A percentile compares a stretch with the other conserved stretches of the same genome.
phyloP scores from a whole-genome alignment of 495 filamentous ascomycete species.

The Neurospora cerealis region DNA sequence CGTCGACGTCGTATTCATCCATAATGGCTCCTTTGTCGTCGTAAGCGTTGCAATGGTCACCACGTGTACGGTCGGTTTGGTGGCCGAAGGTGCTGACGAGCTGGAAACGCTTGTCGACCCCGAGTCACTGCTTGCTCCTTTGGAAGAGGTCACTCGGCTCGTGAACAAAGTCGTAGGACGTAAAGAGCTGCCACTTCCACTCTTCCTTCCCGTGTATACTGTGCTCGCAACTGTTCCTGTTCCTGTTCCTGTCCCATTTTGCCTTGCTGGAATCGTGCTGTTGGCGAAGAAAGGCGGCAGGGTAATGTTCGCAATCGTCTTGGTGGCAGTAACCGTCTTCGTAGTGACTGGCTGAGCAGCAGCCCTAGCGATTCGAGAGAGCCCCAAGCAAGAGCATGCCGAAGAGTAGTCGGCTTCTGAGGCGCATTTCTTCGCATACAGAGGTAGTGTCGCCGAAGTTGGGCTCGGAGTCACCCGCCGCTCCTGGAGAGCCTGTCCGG shows the following conservation, averaged over 20 bases:
- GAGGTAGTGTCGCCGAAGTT: slow-evolving; percentile 8
- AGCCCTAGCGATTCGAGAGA: slow-evolving; percentile 6
- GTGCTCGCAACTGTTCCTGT: background rate
- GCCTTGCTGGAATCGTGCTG: background rate
- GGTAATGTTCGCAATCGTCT: slow-evolving; percentile 4
- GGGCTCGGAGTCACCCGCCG: slow-evolving; percentile 6
- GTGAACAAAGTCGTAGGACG: background rate
- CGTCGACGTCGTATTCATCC: background rate
- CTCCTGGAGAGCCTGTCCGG: background rate
- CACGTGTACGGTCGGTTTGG: background rate
- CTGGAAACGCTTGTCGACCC: background rate
- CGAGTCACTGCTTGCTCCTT: background rate
- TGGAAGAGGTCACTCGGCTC: background rate
- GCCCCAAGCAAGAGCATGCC: slow-evolving; percentile 22
- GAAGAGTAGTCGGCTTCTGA: slow-evolving; percentile 12
- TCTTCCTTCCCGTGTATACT: background rate
- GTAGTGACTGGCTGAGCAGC: slow-evolving; percentile 1
- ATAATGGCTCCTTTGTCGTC: background rate
- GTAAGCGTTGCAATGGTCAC: background rate
- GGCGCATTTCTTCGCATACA: slow-evolving; percentile 14
- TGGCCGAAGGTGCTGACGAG: no score
- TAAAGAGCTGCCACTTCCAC: background rate
- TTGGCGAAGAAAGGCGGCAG: slow-evolving; percentile 1
- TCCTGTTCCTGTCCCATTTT: background rate
- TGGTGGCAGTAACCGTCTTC: background rate